A percentile compares a stretch with the other conserved stretches of the same genome.
Evolutionary conservation across 352 stramenopile genomes (phyloP).

Genomic region (Phytopythium vexans): DNA sequence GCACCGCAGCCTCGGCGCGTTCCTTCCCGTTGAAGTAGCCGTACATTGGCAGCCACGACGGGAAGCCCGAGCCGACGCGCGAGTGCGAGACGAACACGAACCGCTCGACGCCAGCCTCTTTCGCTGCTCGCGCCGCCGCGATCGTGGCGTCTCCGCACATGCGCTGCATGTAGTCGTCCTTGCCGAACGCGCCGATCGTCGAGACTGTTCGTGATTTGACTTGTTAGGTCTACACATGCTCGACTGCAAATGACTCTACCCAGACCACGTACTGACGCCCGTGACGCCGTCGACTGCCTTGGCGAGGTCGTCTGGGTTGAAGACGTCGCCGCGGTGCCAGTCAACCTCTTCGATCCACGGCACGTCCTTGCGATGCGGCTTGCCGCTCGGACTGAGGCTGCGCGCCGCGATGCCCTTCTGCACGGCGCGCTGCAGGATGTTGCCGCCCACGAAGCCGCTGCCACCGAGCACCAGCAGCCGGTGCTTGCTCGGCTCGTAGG

Average conservation of each 20-base stretch:
- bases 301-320: slow-evolving; percentile 59
- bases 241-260: background rate
- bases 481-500: slow-evolving; percentile 72
- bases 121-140: slow-evolving; percentile 60
- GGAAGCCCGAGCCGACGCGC: slow-evolving; percentile 76
- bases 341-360: slow-evolving; percentile 86
- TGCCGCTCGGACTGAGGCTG: slow-evolving; percentile 82
- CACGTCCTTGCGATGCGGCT: slow-evolving; percentile 75
- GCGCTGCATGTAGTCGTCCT: slow-evolving; percentile 87
- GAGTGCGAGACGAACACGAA: slow-evolving; percentile 93
- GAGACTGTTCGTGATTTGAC: slow-evolving; percentile 44
- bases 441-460: slow-evolving; percentile 89
- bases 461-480: slow-evolving; percentile 83
- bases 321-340: slow-evolving; percentile 84
- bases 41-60: slow-evolving; percentile 72
- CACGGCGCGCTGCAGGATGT: slow-evolving; percentile 85
- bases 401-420: slow-evolving; percentile 86
- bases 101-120: slow-evolving; percentile 65
- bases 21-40: slow-evolving; percentile 91
- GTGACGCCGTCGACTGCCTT: slow-evolving; percentile 73
- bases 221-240: slow-evolving; percentile 4
- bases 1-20: slow-evolving; percentile 75
- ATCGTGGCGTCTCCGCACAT: slow-evolving; percentile 89
- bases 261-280: slow-evolving; percentile 65
- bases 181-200: slow-evolving; percentile 86